Base-by-base conservation (phyloP, 495 filamentous ascomycete genomes). In the Lepraria neglecta region DNA sequence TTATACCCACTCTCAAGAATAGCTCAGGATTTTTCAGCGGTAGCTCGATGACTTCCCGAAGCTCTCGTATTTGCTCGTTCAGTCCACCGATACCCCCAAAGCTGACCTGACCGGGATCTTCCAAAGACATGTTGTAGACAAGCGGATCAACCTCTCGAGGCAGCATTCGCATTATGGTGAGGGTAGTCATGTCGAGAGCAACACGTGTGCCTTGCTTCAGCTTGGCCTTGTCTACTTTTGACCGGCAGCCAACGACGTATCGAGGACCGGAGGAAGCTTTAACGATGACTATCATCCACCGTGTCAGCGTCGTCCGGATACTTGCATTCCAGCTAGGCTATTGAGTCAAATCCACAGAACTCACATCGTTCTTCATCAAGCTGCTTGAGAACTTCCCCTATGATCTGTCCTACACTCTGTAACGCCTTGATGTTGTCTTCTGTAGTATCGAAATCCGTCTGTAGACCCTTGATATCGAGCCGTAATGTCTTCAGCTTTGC, bases 101-200 rank as follows among this genome's bases (percentile, higher is more conserved):
- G 78, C 88, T 96, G 73, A 99, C 88, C 73, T 97, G 91, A 21
- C 95, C 95, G 1, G 95, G 94, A 70, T 99, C 95, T 75, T 97
- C 95, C 60, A 99, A 77, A 46, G 95, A 99, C 95, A 99, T 99
- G 79, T 97, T 99, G 82, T 99, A 99, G 55, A 99, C 95, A 65
- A 97, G 77, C 19, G 95, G 95, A 71, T 99, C 95, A 65, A 99
- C 95, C 78, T 99, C 95, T 66, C 95, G 89, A 45, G 95, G 95
- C 45, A 99, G 77, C 95, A 99, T 99, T 62, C 95, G 89, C 95
- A 99, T 99, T 74, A 99, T 99, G 31, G 95, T 99, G 64, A 99
- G 86, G 17, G 95, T 99, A 43, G 95, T 99, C 95, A 99, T 99
- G 72, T 99, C 95, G 58, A 99, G 88, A 47, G 95, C 94, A 62